Evolutionary conservation across 73 alveolate species (phyloP).

Genomic region (Paramecium biaurelia): DNA sequence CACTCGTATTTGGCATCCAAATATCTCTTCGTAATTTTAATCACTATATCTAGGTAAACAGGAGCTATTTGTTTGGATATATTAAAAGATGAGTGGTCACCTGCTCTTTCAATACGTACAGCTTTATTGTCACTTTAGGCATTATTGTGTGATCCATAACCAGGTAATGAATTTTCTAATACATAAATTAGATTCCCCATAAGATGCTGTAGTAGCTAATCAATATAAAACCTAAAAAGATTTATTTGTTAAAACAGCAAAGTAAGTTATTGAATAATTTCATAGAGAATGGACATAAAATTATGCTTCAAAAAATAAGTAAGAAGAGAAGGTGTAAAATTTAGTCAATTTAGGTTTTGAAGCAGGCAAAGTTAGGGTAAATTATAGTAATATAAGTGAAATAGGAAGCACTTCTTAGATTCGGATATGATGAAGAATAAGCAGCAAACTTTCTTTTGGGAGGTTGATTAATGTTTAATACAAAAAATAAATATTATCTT

Average conservation of each 20-base stretch:
- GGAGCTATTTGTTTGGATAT: slow-evolving; percentile 97
- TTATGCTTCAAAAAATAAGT: slow-evolving; percentile 63
- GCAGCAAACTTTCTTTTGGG: slow-evolving; percentile 66
- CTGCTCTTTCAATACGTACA: slow-evolving; percentile 95
- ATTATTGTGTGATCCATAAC: slow-evolving; percentile 87
- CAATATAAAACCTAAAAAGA: slow-evolving; percentile 84
- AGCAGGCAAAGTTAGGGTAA: slow-evolving; percentile 68
- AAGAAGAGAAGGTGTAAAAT: slow-evolving; percentile 77
- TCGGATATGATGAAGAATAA: slow-evolving; percentile 69
- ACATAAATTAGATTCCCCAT: slow-evolving; percentile 82
- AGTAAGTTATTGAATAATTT: slow-evolving; percentile 61
- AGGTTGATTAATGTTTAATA: slow-evolving; percentile 25
- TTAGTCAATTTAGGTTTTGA: slow-evolving; percentile 89
- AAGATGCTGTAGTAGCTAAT: slow-evolving; percentile 96
- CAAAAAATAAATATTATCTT: neutral
- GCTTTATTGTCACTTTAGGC: slow-evolving; percentile 93
- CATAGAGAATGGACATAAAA: slow-evolving; percentile 70
- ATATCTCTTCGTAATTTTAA: slow-evolving; percentile 87
- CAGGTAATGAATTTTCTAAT: slow-evolving; percentile 64
- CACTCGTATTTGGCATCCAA: slow-evolving; percentile 74
- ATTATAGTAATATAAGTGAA: neutral
- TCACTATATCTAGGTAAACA: slow-evolving; percentile 68
- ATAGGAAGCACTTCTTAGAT: slow-evolving; percentile 65
- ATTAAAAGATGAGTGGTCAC: slow-evolving; percentile 94
- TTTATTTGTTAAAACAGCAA: slow-evolving; percentile 78